A percentile compares a stretch with the other conserved stretches of the same genome.
Evolutionary conservation across 148 eudicot species (phyloP).

Genomic region (Arbutus unedo): DNA sequence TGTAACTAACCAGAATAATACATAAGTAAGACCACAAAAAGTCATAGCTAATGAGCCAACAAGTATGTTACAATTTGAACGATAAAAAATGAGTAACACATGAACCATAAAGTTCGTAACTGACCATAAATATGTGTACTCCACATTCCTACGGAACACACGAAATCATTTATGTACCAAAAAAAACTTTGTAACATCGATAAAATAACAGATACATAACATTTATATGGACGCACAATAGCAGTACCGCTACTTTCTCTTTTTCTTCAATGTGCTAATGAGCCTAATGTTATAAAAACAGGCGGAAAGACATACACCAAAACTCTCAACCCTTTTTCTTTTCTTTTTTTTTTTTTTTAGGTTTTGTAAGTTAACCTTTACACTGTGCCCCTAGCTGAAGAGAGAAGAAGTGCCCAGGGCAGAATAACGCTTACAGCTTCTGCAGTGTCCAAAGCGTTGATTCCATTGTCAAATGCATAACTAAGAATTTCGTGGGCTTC

Average conservation of each 20-base stretch:
- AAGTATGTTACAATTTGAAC: not conserved
- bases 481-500: conserved; percentile 87
- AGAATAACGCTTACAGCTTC: conserved; percentile 59
- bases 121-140: not conserved
- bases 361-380: not conserved
- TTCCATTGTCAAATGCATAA: conserved; percentile 81
- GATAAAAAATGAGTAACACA: not conserved
- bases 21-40: not conserved
- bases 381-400: not conserved
- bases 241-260: not conserved
- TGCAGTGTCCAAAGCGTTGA: conserved; percentile 80
- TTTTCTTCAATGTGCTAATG: not conserved
- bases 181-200: not conserved
- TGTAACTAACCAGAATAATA: not conserved
- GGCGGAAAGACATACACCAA: not conserved
- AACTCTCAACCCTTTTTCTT: no score
- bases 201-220: not conserved
- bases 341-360: no score
- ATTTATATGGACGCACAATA: not conserved
- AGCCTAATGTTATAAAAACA: not conserved
- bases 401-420: conserved; percentile 8
- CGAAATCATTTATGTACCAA: not conserved
- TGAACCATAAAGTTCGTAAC: not conserved
- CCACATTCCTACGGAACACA: not conserved
- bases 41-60: not conserved